Conservation (phyloP, 2,329 filamentous ascomycete genomes). For the Zymoseptoria ardabiliae region DNA sequence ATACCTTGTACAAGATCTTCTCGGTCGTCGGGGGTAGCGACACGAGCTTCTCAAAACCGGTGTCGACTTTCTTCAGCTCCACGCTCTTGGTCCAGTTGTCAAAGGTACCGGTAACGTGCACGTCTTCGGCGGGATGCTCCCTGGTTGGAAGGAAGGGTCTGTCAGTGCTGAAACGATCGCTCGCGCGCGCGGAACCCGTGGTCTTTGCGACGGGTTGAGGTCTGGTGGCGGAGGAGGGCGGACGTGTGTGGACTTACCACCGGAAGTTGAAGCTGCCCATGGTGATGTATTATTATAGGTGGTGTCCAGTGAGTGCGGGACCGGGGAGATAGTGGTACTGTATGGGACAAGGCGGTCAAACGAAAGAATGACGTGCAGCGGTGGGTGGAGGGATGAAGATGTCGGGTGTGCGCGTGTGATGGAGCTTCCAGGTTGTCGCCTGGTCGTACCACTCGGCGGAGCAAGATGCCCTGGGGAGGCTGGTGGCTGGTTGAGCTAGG, state of each 20-base stretch:
- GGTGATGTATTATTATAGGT: slow-evolving; percentile 16
- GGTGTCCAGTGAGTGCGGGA: background rate
- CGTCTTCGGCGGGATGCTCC: slow-evolving; percentile 75
- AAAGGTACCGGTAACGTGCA: slow-evolving; percentile 93
- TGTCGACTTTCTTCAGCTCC: slow-evolving; percentile 68
- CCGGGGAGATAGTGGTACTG: background rate
- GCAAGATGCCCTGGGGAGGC: background rate
- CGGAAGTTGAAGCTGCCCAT: slow-evolving; percentile 66
- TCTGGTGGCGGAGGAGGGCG: background rate
- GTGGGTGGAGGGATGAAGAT: background rate
- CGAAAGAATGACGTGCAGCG: slow-evolving; percentile 2
- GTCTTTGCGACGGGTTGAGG: slow-evolving; percentile 1
- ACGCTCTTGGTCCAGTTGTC: slow-evolving; percentile 88
- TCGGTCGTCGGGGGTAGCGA: slow-evolving; percentile 53
- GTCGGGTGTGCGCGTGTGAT: background rate
- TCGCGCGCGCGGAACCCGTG: slow-evolving; percentile 18
- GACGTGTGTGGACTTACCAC: slow-evolving; percentile 49
- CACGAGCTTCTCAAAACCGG: slow-evolving; percentile 73
- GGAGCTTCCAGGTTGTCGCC: background rate
- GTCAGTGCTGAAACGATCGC: slow-evolving; percentile 8
- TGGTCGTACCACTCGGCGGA: background rate
- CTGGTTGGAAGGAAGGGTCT: slow-evolving; percentile 43
- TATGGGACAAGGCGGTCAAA: slow-evolving; percentile 2
- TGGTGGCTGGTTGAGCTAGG: background rate
- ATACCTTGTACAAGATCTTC: slow-evolving; percentile 93